A percentile compares a stretch with the other conserved stretches of the same genome.
These are phyloP conservation scores for Penstemon davidsonii DNA, from an alignment of 257 asterid genomes.

Conservation along the genomic window DNA sequence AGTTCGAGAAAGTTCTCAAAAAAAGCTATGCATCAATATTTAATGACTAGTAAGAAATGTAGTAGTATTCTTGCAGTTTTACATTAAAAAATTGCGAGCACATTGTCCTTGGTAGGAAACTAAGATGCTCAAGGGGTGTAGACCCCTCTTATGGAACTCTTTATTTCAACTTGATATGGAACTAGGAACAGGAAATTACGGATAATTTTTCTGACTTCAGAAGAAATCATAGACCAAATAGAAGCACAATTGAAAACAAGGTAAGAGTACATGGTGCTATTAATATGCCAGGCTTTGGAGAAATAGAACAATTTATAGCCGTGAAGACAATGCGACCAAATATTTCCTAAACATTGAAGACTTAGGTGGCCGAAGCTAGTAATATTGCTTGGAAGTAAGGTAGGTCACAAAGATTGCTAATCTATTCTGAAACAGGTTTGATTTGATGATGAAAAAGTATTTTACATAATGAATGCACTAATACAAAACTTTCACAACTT, in stretches of 20 bases:
- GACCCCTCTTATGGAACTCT: too few relatives aligned
- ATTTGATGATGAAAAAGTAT: too few relatives aligned
- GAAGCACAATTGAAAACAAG: neutral
- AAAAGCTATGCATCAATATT: neutral
- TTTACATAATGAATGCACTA: too few relatives aligned
- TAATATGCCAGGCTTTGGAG: neutral
- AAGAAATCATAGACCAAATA: neutral
- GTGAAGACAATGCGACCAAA: neutral
- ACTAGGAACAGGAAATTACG: too few relatives aligned
- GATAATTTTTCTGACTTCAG: neutral
- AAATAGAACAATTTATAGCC: neutral
- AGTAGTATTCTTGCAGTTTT: too few relatives aligned
- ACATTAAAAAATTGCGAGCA: too few relatives aligned
- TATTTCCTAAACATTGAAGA: neutral
- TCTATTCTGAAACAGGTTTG: too few relatives aligned
- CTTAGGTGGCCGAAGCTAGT: neutral
- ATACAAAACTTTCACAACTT: too few relatives aligned
- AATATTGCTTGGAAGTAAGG: neutral
- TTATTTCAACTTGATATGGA: too few relatives aligned
- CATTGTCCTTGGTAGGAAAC: too few relatives aligned
- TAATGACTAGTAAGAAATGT: neutral
- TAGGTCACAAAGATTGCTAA: too few relatives aligned
- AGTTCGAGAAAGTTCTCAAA: slow-evolving; percentile 12
- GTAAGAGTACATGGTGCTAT: neutral
- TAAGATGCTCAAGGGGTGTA: too few relatives aligned